Percentiles rank a stretch among this genome's conserved stretches.
Conservation (phyloP, 2,329 filamentous ascomycete genomes). For the Fusarium anthophilum region DNA sequence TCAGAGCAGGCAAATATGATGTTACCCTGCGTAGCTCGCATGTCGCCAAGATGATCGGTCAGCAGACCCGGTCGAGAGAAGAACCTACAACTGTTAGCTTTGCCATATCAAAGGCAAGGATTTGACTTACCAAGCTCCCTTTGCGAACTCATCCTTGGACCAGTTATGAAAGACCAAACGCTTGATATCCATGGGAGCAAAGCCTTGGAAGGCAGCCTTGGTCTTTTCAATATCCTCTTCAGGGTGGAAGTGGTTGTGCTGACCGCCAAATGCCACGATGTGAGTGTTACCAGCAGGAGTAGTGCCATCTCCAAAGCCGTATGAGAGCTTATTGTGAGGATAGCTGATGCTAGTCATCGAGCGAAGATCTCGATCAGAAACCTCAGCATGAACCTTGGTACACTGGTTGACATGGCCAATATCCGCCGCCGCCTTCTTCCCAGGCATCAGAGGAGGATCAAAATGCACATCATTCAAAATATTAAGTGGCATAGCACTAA, state of each 20-base stretch:
- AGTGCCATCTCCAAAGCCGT: constrained; percentile 56
- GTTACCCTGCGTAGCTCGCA: constrained; percentile 54
- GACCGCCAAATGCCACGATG: constrained; percentile 56
- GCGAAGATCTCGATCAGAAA: constrained; percentile 51
- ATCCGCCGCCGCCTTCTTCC: constrained; percentile 49
- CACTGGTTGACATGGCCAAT: constrained; percentile 57
- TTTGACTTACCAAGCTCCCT: constrained; percentile 51
- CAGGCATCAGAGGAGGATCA: constrained; percentile 49
- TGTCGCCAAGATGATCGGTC: constrained; percentile 50
- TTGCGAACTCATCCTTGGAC: constrained; percentile 57
- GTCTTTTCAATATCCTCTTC: constrained; percentile 52
- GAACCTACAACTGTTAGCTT: constrained; percentile 37
- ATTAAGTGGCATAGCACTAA: constrained; percentile 57
- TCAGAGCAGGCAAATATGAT: constrained; percentile 59
- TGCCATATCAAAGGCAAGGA: accelerated
- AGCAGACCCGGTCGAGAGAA: constrained; percentile 52
- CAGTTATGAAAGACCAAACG: constrained; percentile 58
- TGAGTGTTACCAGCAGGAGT: constrained; percentile 58
- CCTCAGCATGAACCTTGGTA: constrained; percentile 58
- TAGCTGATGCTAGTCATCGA: constrained; percentile 56
- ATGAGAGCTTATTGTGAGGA: constrained; percentile 54
- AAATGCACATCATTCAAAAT: constrained; percentile 54
- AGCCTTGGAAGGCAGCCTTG: constrained; percentile 45
- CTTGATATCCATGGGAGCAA: constrained; percentile 47
- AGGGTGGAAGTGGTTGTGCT: constrained; percentile 54